Evolutionary conservation across 1,284 basidiomycete genomes (phyloP).

Genomic region (Ceratorhiza oryzae-sativae): DNA sequence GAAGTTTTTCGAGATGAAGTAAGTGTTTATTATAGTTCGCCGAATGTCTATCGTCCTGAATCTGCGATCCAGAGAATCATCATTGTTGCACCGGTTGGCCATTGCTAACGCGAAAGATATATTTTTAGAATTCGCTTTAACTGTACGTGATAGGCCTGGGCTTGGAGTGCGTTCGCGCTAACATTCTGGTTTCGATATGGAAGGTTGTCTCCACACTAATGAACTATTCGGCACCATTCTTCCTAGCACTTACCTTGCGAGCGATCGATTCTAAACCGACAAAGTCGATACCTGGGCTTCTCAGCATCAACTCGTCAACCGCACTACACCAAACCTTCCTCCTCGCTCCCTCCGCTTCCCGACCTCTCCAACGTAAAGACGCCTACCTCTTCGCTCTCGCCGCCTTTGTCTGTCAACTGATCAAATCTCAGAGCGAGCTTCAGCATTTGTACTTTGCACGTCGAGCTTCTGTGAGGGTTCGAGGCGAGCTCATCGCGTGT

Average conservation of each 20-base stretch:
- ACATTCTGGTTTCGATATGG: too few species aligned
- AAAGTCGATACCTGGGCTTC: neutral
- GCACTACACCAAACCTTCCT: neutral
- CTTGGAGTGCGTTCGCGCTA: neutral
- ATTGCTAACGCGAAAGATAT: conserved; percentile 39
- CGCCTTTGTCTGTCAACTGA: conserved; percentile 34
- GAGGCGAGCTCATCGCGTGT: conserved; percentile 33
- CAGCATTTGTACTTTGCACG: conserved; percentile 38
- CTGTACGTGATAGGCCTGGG: neutral
- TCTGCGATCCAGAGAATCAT: neutral
- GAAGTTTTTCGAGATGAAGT: conserved; percentile 29
- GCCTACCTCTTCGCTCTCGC: conserved; percentile 37
- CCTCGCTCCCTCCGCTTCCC: neutral
- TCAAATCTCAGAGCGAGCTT: conserved; percentile 35
- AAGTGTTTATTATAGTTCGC: neutral
- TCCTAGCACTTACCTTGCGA: conserved; percentile 9
- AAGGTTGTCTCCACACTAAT: conserved; percentile 18
- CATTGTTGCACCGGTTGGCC: conserved; percentile 25
- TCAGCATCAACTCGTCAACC: neutral
- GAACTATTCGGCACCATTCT: conserved; percentile 33
- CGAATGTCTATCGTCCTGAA: neutral
- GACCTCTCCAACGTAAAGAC: neutral
- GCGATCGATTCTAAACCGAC: conserved; percentile 1
- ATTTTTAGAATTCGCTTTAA: conserved; percentile 13
- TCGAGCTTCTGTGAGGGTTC: conserved; percentile 12